Evolutionary conservation across 305 asterid genomes (phyloP), one percentile per base, ranked within the genome.

Genomic region (Solanum hybrid): DNA sequence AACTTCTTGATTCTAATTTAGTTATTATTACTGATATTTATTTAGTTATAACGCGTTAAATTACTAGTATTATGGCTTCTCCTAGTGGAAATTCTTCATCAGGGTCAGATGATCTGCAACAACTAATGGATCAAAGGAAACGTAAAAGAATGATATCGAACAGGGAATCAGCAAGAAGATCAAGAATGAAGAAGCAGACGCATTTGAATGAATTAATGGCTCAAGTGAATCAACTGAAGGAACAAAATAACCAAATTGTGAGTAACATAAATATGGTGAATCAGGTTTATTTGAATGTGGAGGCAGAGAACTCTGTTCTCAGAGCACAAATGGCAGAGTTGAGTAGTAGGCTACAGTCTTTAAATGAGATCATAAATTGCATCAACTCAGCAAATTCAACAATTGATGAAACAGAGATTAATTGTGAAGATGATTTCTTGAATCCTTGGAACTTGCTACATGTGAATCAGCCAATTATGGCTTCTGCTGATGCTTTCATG

Each of bases 71-170:
- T 38, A 93, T 93, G 95, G 90, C 91, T 91, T 87, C 92, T 88
- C 73, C 91, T 19, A 90, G 92, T 42, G 92, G 91, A 87, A 90
- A 60, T 84, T 89, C 91, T 84, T 89, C 91, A 38, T 90, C 93
- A 29, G 92, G 90, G 84, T 56, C 91, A 6, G 89, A 89, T 12
- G 91, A 90, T 87, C 64, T 89, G 14, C 91, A 69, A n/a, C 88
- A 89, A 26, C 73, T 88, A 17, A 85, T 45, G 85, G 95, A 94
- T 13, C 80, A 86, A 24, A 90, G 94, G 87, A 96, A 96, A 87
- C 94, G 97, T 9, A 96, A 94, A 90, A 88, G 98, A 31, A 96
- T 94, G 96, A 78, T 93, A 71, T 96, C 98, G 11, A 96, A 96
- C 42, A 91, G 96, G 0, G 97, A 95, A 89, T 96, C 98, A 0